Conservation (phyloP, 768 basidiomycete species). For the Boletus tylopilopsis region DNA sequence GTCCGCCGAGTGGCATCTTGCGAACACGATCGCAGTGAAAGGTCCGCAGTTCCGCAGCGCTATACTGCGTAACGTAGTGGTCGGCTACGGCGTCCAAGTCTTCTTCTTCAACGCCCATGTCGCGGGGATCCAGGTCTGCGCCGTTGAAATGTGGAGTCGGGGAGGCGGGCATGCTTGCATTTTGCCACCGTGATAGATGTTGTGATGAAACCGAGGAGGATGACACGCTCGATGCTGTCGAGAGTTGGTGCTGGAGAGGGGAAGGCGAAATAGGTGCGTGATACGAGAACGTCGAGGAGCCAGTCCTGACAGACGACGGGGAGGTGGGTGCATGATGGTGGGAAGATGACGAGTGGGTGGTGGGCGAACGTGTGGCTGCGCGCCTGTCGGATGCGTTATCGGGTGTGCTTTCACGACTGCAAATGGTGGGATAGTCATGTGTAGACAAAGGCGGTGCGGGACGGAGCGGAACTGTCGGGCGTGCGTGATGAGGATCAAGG, state of each 20-base stretch:
- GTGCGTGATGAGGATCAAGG: slow-evolving; percentile 75
- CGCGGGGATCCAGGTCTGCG: slow-evolving; percentile 36
- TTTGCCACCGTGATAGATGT: slow-evolving; percentile 29
- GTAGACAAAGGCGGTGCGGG: slow-evolving; percentile 35
- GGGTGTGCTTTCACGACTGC: slow-evolving; percentile 29
- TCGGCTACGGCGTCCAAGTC: slow-evolving; percentile 47
- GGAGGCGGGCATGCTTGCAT: slow-evolving; percentile 19
- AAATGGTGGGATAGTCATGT: slow-evolving; percentile 21
- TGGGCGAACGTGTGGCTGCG: slow-evolving; percentile 25
- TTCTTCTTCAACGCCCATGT: slow-evolving; percentile 31
- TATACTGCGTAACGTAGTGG: slow-evolving; percentile 74
- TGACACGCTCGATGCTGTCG: slow-evolving; percentile 35
- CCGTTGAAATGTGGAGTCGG: slow-evolving; percentile 19
- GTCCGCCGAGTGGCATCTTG: slow-evolving; percentile 86
- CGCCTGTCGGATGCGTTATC: slow-evolving; percentile 29
- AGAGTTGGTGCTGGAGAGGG: slow-evolving; percentile 63
- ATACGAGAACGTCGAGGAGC: slow-evolving; percentile 49
- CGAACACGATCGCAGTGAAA: slow-evolving; percentile 97
- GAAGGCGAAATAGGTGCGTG: slow-evolving; percentile 60
- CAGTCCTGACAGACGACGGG: slow-evolving; percentile 50
- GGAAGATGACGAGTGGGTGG: slow-evolving; percentile 16
- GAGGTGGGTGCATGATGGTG: slow-evolving; percentile 41
- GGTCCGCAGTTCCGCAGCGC: slow-evolving; percentile 67
- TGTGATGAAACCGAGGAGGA: slow-evolving; percentile 33
- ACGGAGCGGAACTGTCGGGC: slow-evolving; percentile 71